Conservation (phyloP, 768 basidiomycete species). For the Lactarius deliciosus region DNA sequence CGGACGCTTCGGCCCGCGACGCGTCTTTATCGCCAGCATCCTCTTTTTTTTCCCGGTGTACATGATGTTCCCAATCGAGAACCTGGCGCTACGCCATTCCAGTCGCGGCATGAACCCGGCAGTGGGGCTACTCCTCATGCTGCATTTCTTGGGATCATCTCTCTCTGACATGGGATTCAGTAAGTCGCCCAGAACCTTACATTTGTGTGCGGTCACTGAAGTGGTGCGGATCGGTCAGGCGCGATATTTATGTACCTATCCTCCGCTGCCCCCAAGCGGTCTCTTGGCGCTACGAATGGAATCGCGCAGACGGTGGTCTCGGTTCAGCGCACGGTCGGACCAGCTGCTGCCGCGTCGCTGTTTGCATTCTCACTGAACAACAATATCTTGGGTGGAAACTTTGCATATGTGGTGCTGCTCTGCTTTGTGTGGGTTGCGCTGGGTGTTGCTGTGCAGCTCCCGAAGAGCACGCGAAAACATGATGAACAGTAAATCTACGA, state of each 20-base stretch:
- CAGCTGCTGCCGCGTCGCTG: slow-evolving; percentile 56
- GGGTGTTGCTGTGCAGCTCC: too few species aligned
- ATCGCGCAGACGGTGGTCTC: slow-evolving; percentile 40
- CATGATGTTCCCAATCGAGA: slow-evolving; percentile 34
- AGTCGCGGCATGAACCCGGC: background rate
- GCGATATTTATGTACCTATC: slow-evolving; percentile 69
- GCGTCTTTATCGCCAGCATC: slow-evolving; percentile 34
- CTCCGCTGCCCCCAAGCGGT: slow-evolving; percentile 58
- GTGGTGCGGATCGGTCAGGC: slow-evolving; percentile 42
- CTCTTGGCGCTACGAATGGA: slow-evolving; percentile 70
- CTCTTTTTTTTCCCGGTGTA: slow-evolving; percentile 32
- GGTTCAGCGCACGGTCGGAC: slow-evolving; percentile 49
- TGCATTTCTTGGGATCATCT: slow-evolving; percentile 12
- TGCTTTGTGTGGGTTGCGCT: background rate
- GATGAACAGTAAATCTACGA: background rate
- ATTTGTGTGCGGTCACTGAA: background rate
- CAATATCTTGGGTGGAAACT: slow-evolving; percentile 48
- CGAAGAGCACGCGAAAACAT: slow-evolving; percentile 4
- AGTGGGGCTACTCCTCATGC: slow-evolving; percentile 2
- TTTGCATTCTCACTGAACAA: slow-evolving; percentile 58
- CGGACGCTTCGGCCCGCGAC: slow-evolving; percentile 39
- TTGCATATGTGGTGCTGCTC: slow-evolving; percentile 13
- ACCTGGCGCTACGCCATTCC: slow-evolving; percentile 9
- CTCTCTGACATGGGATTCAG: slow-evolving; percentile 20
- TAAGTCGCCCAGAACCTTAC: background rate